Percentiles rank a stretch among this genome's conserved stretches.
Conservation (phyloP, 106 monocot species). For the Dioscorea alata region DNA sequence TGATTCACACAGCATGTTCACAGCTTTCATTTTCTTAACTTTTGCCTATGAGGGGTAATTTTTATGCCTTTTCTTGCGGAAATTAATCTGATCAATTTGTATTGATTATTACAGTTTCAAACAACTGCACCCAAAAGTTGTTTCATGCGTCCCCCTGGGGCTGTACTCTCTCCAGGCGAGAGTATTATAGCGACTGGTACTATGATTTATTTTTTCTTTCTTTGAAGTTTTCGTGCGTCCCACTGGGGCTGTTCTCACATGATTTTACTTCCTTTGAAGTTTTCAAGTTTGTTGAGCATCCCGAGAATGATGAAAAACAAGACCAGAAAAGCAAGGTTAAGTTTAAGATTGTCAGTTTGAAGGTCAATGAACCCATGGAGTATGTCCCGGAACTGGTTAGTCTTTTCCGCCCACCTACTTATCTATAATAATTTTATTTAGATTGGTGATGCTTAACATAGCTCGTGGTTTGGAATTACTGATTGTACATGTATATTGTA, state of each 20-base stretch:
- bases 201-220: background rate
- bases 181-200: conserved; percentile 87
- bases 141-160: conserved; percentile 95
- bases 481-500: no score
- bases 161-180: conserved; percentile 80
- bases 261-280: conserved; percentile 21
- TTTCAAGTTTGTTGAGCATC: conserved; percentile 90
- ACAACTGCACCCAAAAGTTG: conserved; percentile 94
- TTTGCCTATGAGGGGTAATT: no score
- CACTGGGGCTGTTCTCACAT: no score
- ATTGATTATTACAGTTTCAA: conserved; percentile 54
- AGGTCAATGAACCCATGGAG: conserved; percentile 78
- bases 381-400: conserved; percentile 84
- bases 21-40: no score
- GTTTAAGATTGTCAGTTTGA: conserved; percentile 83
- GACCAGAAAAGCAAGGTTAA: conserved; percentile 78
- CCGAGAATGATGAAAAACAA: conserved; percentile 70
- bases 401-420: background rate
- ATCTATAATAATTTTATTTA: no score
- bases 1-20: no score
- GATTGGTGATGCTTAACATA: no score
- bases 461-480: no score
- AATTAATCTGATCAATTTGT: no score
- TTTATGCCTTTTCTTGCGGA: no score
- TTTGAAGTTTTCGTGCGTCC: conserved; percentile 68